Conservation (phyloP, 1,284 basidiomycete species). For the Boletellus dicymbophilus region DNA sequence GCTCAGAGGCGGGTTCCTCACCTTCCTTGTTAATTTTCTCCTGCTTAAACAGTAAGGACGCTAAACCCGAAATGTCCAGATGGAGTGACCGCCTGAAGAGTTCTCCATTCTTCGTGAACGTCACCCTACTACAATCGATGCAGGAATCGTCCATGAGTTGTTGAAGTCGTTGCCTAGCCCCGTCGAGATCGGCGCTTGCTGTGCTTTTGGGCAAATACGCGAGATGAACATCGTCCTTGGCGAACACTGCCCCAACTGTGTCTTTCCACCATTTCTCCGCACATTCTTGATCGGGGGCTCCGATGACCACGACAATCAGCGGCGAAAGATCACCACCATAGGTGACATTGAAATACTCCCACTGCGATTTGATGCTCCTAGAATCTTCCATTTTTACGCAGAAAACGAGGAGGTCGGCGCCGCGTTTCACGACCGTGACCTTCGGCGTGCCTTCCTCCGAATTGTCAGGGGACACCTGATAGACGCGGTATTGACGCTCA, state of each 20-base stretch:
- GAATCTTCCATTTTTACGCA: conserved; percentile 13
- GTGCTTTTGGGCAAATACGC: conserved; percentile 6
- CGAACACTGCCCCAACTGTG: background rate
- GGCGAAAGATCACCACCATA: conserved; percentile 28
- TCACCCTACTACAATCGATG: conserved; percentile 21
- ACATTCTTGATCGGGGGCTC: conserved; percentile 7
- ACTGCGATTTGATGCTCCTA: conserved; percentile 17
- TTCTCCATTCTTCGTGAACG: conserved; percentile 5
- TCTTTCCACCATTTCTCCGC: conserved; percentile 26
- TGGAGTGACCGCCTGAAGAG: conserved; percentile 16
- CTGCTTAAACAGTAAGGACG: conserved; percentile 2
- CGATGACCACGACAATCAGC: conserved; percentile 23
- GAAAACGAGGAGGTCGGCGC: conserved; percentile 28
- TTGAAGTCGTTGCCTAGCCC: conserved; percentile 6
- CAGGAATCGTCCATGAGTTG: conserved; percentile 19
- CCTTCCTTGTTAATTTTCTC: conserved; percentile 5
- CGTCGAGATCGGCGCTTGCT: background rate
- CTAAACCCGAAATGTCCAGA: conserved; percentile 16
- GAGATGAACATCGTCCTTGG: conserved; percentile 10
- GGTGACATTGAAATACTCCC: conserved; percentile 26
- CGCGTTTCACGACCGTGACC: conserved; percentile 18
- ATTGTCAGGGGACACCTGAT: conserved; percentile 2
- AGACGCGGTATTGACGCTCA: conserved; percentile 20
- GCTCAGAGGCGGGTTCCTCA: background rate
- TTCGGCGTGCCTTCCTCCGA: conserved; percentile 6